Percentiles rank a stretch among this genome's conserved stretches.
These are phyloP conservation scores for Usnea hakonensis DNA, from an alignment of 495 filamentous ascomycete species.

Conservation along the genomic window DNA sequence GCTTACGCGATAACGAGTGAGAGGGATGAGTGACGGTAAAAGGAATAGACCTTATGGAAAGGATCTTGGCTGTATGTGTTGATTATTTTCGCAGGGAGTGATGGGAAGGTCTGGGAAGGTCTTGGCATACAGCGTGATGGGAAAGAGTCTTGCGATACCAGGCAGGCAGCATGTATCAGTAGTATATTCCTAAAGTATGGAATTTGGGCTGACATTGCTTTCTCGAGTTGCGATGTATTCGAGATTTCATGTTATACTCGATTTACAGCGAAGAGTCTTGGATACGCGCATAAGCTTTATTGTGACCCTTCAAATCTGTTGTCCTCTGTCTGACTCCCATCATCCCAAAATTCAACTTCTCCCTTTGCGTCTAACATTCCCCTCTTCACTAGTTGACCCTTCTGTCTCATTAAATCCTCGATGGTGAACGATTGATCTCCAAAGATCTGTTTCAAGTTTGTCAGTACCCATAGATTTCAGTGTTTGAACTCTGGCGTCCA, in stretches of 20 bases:
- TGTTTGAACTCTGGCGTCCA: background rate
- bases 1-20: conserved; percentile 12
- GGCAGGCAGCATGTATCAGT: background rate
- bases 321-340: conserved; percentile 17
- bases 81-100: background rate
- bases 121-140: background rate
- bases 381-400: conserved; percentile 56
- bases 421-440: conserved; percentile 56
- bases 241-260: background rate
- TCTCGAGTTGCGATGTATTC: background rate
- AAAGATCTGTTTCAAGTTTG: conserved; percentile 44
- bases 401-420: conserved; percentile 62
- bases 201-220: background rate
- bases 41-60: background rate
- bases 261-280: too few relatives aligned
- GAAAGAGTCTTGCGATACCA: background rate
- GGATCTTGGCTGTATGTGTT: background rate
- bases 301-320: background rate
- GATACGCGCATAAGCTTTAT: background rate
- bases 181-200: background rate
- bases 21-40: background rate
- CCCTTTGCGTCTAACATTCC: conserved; percentile 37
- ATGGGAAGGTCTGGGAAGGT: conserved; percentile 1
- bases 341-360: conserved; percentile 46
- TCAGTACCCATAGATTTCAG: background rate